Conservation (phyloP, 306 rosid genomes). For the Quercus alba region DNA sequence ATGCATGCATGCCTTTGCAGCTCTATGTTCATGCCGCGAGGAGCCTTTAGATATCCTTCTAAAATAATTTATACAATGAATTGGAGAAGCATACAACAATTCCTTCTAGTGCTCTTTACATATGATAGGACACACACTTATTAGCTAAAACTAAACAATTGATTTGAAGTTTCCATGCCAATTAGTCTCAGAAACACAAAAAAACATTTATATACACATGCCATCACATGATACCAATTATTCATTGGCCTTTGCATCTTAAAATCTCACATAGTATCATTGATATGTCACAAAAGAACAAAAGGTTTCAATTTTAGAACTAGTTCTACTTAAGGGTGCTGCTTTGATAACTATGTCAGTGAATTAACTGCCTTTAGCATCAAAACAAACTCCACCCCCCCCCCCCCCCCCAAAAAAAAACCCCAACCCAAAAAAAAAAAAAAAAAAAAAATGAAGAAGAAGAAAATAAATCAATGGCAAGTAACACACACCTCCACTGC, state of each 20-base stretch:
- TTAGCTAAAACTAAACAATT: neutral
- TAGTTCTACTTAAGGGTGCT: neutral
- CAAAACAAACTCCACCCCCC: neutral
- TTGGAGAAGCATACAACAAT: neutral
- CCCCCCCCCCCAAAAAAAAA: no score
- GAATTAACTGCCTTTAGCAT: neutral
- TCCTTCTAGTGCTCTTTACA: neutral
- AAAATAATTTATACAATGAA: slow-evolving; percentile 22
- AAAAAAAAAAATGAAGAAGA: no score
- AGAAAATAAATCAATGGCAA: no score
- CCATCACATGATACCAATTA: neutral
- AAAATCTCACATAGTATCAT: neutral
- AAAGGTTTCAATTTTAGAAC: neutral
- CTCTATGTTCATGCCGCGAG: slow-evolving; percentile 58
- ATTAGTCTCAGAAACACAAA: neutral
- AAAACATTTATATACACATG: no score
- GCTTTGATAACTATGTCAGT: neutral
- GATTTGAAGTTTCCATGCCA: neutral
- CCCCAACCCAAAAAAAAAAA: no score
- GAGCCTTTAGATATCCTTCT: slow-evolving; percentile 91
- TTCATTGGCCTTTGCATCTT: neutral
- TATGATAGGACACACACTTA: neutral
- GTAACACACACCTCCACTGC: no score
- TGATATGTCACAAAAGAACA: neutral
- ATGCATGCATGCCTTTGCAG: neutral